phyloP scores from a whole-genome alignment of 306 rosid species.

The Gynostemma pentaphyllum region DNA sequence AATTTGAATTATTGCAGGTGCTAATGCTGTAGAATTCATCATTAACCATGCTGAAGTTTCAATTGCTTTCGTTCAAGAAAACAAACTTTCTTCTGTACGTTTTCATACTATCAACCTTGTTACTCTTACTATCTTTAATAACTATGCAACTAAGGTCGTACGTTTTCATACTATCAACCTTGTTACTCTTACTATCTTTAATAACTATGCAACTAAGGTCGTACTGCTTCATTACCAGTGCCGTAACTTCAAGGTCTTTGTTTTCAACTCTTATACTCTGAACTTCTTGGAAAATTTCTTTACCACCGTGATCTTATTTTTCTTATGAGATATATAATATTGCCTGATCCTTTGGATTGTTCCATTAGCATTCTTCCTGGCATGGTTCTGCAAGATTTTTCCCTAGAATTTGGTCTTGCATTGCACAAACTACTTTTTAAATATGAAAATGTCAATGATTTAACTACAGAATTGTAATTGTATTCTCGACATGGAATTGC shows the following conservation, averaged over 20 bases:
- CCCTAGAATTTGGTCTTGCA: background rate
- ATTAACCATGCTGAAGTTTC: slow-evolving; percentile 85
- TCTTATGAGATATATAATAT: background rate
- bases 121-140: background rate
- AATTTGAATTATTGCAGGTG: slow-evolving; percentile 44
- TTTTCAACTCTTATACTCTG: too few relatives aligned
- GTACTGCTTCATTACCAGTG: slow-evolving; percentile 51
- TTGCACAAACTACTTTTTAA: background rate
- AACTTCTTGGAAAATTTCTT: too few relatives aligned
- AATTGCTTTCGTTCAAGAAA: slow-evolving; percentile 76
- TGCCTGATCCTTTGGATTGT: background rate
- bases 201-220: too few relatives aligned
- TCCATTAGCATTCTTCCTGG: background rate
- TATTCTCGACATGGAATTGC: background rate
- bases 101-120: slow-evolving; percentile 10
- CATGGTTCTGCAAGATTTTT: background rate
- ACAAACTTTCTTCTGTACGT: slow-evolving; percentile 78
- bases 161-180: slow-evolving; percentile 23
- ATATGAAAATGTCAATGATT: background rate
- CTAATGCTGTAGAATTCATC: slow-evolving; percentile 88
- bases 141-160: slow-evolving; percentile 22
- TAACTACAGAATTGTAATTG: background rate
- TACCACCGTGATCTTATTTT: too few relatives aligned
- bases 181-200: background rate
- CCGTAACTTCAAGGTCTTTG: too few relatives aligned